Evolutionary conservation across 2,329 filamentous ascomycete species (phyloP).

Genomic region (Cladosporium velox): DNA sequence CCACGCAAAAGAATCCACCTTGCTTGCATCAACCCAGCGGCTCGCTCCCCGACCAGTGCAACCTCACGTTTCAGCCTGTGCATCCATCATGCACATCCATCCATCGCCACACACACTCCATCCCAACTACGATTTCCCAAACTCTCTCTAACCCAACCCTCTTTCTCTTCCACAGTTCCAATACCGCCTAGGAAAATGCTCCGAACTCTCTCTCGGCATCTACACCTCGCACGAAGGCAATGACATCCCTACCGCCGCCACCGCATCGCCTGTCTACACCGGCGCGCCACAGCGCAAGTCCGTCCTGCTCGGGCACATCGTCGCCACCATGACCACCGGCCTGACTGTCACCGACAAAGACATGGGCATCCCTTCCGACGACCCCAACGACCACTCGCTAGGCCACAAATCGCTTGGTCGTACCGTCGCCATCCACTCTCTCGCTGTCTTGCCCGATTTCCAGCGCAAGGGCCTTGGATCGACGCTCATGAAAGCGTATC

Average conservation of each 20-base stretch:
- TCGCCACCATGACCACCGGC: constrained; percentile 70
- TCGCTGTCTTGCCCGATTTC: constrained; percentile 75
- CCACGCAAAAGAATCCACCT: background rate
- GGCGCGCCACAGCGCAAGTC: constrained; percentile 59
- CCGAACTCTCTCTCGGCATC: constrained; percentile 76
- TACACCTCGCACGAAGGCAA: constrained; percentile 67
- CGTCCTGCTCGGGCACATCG: constrained; percentile 74
- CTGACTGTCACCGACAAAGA: constrained; percentile 69
- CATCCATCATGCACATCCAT: background rate
- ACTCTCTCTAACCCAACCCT: background rate
- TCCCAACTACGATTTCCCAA: too few relatives aligned
- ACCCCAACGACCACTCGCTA: constrained; percentile 46
- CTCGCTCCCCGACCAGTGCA: constrained; percentile 4
- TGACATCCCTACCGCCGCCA: constrained; percentile 58
- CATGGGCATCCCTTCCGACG: constrained; percentile 66
- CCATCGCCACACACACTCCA: background rate
- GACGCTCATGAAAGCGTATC: constrained; percentile 72
- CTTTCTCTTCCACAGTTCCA: constrained; percentile 58
- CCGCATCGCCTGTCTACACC: constrained; percentile 60
- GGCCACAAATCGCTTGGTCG: constrained; percentile 74
- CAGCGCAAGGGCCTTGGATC: constrained; percentile 74
- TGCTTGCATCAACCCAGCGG: constrained; percentile 1
- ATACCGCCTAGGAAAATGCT: constrained; percentile 74
- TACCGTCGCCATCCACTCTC: constrained; percentile 78
- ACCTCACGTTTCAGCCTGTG: constrained; percentile 8